Evolutionary conservation across 2,329 filamentous ascomycete genomes (phyloP), one percentile per base, ranked within the genome.

Genomic region (Zasmidium angulare): DNA sequence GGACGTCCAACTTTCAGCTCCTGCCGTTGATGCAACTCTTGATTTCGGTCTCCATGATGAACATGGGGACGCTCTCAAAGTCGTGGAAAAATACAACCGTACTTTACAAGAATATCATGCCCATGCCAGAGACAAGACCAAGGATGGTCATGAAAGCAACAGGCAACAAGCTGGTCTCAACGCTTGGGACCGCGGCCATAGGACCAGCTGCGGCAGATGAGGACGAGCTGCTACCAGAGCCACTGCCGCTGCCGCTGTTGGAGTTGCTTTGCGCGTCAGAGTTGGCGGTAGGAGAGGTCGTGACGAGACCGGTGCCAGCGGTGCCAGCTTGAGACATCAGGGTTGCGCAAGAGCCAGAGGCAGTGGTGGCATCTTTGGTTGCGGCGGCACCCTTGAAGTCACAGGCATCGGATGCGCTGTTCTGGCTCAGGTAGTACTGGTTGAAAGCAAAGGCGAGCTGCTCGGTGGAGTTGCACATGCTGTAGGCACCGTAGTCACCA

Each of bases 381-480:
- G 79, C 78, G 51, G 88, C 90, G 68, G 86, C 78, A 68, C 89
- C 88, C 59, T 82, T 78, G 77, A 93, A 93, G 79, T 86, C 81
- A 74, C 90, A 96, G 29, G 90, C 87, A 56, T 77, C 77, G 23
- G 78, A 72, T 31, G 59, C 53, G 62, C 80, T 80, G 66, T 81
- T 78, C 70, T 87, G 81, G 66, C 74, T 75, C 66, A 81, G 72
- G 80, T 89, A 90, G 82, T 93, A 93, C 68, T 84, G 77, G 78
- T 93, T 86, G 66, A 93, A 83, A 51, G 86, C 88, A 73, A 84
- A 92, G 59, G 84, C 85, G 46, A 96, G 84, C 82, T 92, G 85
- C 76, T 90, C 82, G 66, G 82, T 81, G 69, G 84, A 71, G 66
- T 81, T 80, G 81, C 90, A 96, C 86, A 91, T 91, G 75, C 86